Evolutionary conservation across 73 alveolate genomes (phyloP).

Genomic region (Paramecium biaurelia): DNA sequence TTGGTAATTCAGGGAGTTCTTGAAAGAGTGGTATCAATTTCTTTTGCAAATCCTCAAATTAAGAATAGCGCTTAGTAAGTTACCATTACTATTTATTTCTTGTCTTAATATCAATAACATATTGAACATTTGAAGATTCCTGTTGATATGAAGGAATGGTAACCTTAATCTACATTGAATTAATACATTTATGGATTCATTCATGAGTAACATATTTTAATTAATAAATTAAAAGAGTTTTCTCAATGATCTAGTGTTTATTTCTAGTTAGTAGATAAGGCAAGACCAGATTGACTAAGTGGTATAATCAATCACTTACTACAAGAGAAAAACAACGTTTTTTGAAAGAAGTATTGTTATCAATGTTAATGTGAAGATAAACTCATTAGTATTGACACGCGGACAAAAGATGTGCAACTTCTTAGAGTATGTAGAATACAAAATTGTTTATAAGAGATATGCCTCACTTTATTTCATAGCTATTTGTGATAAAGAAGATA

Average conservation of each 20-base stretch:
- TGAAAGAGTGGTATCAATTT: conserved; percentile 25
- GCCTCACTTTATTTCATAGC: conserved; percentile 97
- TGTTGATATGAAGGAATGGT: neutral
- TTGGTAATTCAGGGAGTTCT: conserved; percentile 54
- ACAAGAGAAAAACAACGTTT: conserved; percentile 55
- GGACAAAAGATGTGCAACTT: conserved; percentile 61
- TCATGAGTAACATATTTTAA: neutral
- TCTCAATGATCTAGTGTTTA: conserved; percentile 57
- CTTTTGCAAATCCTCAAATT: conserved; percentile 61
- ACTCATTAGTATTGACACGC: conserved; percentile 61
- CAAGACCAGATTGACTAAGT: conserved; percentile 61
- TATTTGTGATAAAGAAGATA: conserved; percentile 97
- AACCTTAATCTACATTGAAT: neutral
- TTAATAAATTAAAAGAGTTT: neutral
- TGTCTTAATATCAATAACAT: conserved; percentile 24
- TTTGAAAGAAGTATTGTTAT: conserved; percentile 44
- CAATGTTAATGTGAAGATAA: neutral
- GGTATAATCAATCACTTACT: conserved; percentile 61
- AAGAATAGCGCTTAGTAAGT: conserved; percentile 49
- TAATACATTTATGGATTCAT: conserved; percentile 17
- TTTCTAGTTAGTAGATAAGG: conserved; percentile 60
- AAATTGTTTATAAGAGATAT: conserved; percentile 74
- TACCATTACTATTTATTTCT: conserved; percentile 47
- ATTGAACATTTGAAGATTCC: conserved; percentile 13
- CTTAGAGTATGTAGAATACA: conserved; percentile 61